Conservation (phyloP, 2,329 filamentous ascomycete species). For the Acarospora socialis region DNA sequence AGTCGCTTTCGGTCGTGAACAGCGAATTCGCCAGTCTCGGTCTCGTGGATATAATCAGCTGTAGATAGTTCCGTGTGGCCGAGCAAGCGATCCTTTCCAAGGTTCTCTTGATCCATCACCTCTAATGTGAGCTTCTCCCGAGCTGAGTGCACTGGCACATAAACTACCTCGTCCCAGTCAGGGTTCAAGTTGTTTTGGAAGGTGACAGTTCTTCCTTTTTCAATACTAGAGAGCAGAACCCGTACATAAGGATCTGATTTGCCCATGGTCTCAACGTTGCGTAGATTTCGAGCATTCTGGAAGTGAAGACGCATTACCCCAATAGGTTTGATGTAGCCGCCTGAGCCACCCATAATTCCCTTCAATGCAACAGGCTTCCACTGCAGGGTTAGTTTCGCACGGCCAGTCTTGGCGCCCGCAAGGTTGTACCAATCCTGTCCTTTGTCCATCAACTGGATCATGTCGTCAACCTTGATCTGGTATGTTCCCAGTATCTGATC, state of each 20-base stretch:
- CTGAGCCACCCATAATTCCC: constrained; percentile 60
- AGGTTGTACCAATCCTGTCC: constrained; percentile 96
- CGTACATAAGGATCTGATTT: constrained; percentile 94
- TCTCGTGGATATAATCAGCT: constrained; percentile 64
- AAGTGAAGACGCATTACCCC: constrained; percentile 94
- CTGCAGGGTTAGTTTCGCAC: constrained; percentile 77
- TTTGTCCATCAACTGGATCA: constrained; percentile 79
- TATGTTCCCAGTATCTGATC: constrained; percentile 84
- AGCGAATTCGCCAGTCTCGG: constrained; percentile 65
- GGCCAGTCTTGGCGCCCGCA: constrained; percentile 63
- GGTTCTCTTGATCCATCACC: constrained; percentile 90
- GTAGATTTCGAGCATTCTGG: constrained; percentile 64
- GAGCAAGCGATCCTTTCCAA: constrained; percentile 80
- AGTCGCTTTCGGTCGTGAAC: constrained; percentile 61
- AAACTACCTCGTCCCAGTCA: constrained; percentile 90
- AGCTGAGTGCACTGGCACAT: constrained; percentile 73
- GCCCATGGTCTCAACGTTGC: constrained; percentile 87
- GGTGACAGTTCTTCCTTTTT: constrained; percentile 84
- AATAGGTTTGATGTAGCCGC: constrained; percentile 83
- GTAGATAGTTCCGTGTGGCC: constrained; percentile 66
- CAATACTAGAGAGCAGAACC: constrained; percentile 75
- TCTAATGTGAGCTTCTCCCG: constrained; percentile 78
- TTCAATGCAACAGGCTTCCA: constrained; percentile 91
- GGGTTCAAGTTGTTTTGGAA: constrained; percentile 93
- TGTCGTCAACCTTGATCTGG: constrained; percentile 88